Evolutionary conservation across 2,329 filamentous ascomycete species (phyloP).

Genomic region (Pseudovirgaria hyperparasitica): DNA sequence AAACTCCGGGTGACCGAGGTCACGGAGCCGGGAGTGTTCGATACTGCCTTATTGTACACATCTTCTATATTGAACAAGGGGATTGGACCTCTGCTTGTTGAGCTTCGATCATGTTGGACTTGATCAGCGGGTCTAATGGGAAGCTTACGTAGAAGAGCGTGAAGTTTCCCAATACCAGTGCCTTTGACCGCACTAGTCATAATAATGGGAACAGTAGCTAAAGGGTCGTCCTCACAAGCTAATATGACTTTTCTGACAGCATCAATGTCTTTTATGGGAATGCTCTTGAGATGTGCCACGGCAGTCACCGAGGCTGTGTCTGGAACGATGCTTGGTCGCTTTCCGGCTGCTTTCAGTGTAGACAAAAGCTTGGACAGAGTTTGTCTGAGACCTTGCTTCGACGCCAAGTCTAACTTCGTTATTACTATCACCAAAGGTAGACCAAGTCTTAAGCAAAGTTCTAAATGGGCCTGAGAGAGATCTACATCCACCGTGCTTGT

Average conservation of each 20-base stretch:
- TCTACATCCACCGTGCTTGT: conserved; percentile 48
- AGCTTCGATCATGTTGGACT: neutral
- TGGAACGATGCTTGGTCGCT: conserved; percentile 57
- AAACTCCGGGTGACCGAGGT: conserved; percentile 17
- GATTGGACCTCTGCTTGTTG: conserved; percentile 24
- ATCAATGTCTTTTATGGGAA: conserved; percentile 43
- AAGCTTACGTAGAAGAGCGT: conserved; percentile 66
- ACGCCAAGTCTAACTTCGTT: conserved; percentile 83
- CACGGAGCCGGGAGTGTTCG: conserved; percentile 5
- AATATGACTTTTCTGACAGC: conserved; percentile 46
- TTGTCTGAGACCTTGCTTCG: conserved; percentile 54
- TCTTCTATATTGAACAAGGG: conserved; percentile 85
- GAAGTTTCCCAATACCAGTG: conserved; percentile 65
- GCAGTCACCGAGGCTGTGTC: conserved; percentile 13
- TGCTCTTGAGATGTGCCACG: conserved; percentile 40
- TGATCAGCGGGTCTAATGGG: conserved; percentile 40
- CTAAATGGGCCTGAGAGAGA: conserved; percentile 66
- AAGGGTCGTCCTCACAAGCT: conserved; percentile 34
- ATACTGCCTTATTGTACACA: conserved; percentile 50
- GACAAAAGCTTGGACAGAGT: conserved; percentile 65
- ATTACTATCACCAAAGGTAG: conserved; percentile 71
- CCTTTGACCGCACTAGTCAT: conserved; percentile 81
- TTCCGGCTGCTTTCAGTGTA: conserved; percentile 60
- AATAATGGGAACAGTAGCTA: conserved; percentile 61
- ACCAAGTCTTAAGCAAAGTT: conserved; percentile 69